Evolutionary conservation across 257 asterid genomes (phyloP).

Genomic region (Primulina huaijiensis): DNA sequence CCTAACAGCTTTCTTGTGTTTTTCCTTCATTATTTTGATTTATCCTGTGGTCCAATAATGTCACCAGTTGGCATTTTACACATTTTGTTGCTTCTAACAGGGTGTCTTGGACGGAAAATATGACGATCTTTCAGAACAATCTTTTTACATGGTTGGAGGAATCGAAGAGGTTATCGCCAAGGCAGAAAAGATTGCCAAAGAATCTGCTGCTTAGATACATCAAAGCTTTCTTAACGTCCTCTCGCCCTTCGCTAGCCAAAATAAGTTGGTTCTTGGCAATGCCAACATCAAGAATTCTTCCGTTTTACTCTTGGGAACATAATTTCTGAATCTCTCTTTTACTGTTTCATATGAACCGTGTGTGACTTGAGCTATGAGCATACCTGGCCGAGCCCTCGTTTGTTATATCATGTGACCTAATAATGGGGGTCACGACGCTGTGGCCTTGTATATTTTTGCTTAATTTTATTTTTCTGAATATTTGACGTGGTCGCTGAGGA

Average conservation of each 20-base stretch:
- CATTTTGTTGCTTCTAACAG: constrained; percentile 36
- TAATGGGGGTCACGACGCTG: constrained; percentile 37
- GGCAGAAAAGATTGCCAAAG: constrained; percentile 98
- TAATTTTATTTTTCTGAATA: constrained; percentile 28
- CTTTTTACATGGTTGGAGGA: constrained; percentile 98
- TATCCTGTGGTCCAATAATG: not conserved
- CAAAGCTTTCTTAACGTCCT: constrained; percentile 16
- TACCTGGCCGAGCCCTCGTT: constrained; percentile 37
- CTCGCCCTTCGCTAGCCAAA: constrained; percentile 15
- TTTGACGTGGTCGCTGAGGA: constrained; percentile 20
- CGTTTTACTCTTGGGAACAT: constrained; percentile 23
- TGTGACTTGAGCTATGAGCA: constrained; percentile 37
- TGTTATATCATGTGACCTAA: constrained; percentile 43
- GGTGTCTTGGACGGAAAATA: constrained; percentile 92
- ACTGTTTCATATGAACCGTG: constrained; percentile 31
- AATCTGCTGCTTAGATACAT: constrained; percentile 57
- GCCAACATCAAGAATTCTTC: constrained; percentile 39
- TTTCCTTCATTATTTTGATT: not conserved
- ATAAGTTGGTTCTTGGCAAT: constrained; percentile 26
- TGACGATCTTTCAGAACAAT: constrained; percentile 86
- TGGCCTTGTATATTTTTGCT: constrained; percentile 58
- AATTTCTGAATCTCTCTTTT: constrained; percentile 31
- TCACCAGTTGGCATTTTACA: not conserved
- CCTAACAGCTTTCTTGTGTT: too few relatives aligned
- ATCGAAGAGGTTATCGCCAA: constrained; percentile 91